A percentile compares a stretch with the other conserved stretches of the same genome.
phyloP scores from a whole-genome alignment of 2,329 filamentous ascomycete genomes.

The Elsinoe necatrix region DNA sequence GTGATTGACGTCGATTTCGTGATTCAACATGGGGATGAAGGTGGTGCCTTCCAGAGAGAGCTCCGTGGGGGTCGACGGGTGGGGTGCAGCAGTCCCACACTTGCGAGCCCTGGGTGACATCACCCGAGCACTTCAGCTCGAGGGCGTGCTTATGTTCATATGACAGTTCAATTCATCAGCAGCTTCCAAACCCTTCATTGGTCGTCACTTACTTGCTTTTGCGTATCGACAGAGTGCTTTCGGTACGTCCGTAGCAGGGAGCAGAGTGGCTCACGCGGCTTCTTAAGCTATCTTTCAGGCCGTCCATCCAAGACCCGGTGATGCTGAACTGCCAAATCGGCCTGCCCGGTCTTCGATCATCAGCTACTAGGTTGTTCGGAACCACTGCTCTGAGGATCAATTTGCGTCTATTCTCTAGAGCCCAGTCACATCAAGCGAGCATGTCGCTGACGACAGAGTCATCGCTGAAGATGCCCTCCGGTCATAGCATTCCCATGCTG shows the following conservation, averaged over 20 bases:
- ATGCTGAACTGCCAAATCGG: neutral
- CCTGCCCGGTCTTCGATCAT: neutral
- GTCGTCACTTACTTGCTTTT: neutral
- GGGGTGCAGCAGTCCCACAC: constrained; percentile 2
- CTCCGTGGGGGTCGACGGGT: neutral
- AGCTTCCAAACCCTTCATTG: neutral
- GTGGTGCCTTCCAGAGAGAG: neutral
- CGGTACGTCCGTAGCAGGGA: neutral
- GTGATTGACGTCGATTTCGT: neutral
- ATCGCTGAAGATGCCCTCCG: constrained; percentile 48
- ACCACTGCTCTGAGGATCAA: neutral
- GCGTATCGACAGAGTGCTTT: neutral
- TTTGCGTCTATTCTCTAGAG: neutral
- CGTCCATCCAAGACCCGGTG: constrained; percentile 4
- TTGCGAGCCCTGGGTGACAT: constrained; percentile 1
- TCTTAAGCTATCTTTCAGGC: constrained; percentile 4
- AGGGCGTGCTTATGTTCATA: neutral
- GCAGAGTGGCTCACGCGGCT: neutral
- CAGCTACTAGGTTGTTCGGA: neutral
- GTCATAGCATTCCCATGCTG: constrained; percentile 52
- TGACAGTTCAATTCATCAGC: neutral
- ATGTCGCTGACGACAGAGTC: constrained; percentile 23
- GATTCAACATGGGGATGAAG: neutral
- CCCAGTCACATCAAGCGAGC: neutral
- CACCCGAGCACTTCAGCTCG: constrained; percentile 5